These are phyloP conservation scores for Syzygium syzygioides DNA, from an alignment of 441 rosid species.

Conservation along the genomic window DNA sequence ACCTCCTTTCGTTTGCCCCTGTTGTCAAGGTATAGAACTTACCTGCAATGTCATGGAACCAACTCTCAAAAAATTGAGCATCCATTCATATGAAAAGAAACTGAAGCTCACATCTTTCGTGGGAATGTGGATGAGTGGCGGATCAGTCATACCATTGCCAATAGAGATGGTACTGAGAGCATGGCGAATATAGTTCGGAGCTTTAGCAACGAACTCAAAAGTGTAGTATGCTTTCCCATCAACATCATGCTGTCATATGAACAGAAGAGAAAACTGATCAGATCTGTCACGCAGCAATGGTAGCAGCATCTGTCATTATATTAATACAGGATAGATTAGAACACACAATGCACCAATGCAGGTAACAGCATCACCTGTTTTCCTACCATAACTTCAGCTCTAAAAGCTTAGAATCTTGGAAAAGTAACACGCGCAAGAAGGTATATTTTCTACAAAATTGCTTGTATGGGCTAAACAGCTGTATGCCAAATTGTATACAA, in stretches of 20 bases:
- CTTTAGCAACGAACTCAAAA: slow-evolving; percentile 73
- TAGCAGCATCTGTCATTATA: not conserved
- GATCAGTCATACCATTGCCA: slow-evolving; percentile 51
- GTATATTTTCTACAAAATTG: not conserved
- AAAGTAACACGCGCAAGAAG: not conserved
- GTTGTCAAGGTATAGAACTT: slow-evolving; percentile 84
- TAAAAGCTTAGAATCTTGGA: not conserved
- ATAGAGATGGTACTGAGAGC: slow-evolving; percentile 64
- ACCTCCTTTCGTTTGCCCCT: slow-evolving; percentile 84
- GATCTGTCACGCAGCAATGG: not conserved
- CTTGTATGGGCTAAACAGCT: not conserved
- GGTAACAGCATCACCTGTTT: not conserved
- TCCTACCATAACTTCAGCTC: not conserved
- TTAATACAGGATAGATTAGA: not conserved
- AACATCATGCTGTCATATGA: slow-evolving; percentile 48
- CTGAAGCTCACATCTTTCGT: not conserved
- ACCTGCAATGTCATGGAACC: slow-evolving; percentile 30
- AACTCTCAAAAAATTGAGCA: not conserved
- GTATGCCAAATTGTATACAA: not conserved
- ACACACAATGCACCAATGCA: not conserved
- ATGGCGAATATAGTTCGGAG: slow-evolving; percentile 86
- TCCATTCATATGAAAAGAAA: not conserved
- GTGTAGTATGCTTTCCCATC: slow-evolving; percentile 73
- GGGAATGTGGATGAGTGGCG: not conserved
- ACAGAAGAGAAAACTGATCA: slow-evolving; percentile 7